Percentiles rank a stretch among this genome's conserved stretches.
Evolutionary conservation across 2,329 filamentous ascomycete genomes (phyloP).

Genomic region (Pestalotiopsis sp.): DNA sequence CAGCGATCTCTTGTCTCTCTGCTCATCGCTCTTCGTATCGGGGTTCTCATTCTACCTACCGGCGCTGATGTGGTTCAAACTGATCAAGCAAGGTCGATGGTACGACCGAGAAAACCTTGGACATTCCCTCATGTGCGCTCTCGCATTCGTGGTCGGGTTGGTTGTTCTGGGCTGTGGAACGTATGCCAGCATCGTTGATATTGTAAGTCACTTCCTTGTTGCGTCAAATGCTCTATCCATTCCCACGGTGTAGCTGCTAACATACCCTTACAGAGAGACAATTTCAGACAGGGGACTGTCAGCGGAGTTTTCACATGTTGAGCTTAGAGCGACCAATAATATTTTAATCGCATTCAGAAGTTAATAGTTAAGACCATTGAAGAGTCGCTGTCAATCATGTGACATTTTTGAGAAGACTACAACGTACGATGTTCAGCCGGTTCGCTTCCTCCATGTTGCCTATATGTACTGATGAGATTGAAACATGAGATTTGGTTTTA

Average conservation of each 20-base stretch:
- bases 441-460: too few relatives aligned
- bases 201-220: constrained; percentile 28
- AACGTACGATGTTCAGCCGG: too few relatives aligned
- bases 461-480: too few relatives aligned
- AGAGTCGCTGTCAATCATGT: too few relatives aligned
- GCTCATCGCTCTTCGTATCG: constrained; percentile 53
- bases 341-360: too few relatives aligned
- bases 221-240: background rate
- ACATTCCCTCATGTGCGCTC: constrained; percentile 23
- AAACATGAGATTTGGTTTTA: too few relatives aligned
- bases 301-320: constrained; percentile 8
- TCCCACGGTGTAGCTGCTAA: background rate
- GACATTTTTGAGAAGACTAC: too few relatives aligned
- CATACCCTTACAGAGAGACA: background rate
- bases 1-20: constrained; percentile 62
- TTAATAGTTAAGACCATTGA: too few relatives aligned
- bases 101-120: constrained; percentile 29
- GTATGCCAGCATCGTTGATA: constrained; percentile 34
- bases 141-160: constrained; percentile 32
- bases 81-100: constrained; percentile 30
- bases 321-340: background rate
- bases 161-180: constrained; percentile 33
- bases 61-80: constrained; percentile 36
- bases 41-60: constrained; percentile 42
- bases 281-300: constrained; percentile 4